Base-by-base conservation (phyloP, 2,329 filamentous ascomycete species). In the Xylaria sp. region DNA sequence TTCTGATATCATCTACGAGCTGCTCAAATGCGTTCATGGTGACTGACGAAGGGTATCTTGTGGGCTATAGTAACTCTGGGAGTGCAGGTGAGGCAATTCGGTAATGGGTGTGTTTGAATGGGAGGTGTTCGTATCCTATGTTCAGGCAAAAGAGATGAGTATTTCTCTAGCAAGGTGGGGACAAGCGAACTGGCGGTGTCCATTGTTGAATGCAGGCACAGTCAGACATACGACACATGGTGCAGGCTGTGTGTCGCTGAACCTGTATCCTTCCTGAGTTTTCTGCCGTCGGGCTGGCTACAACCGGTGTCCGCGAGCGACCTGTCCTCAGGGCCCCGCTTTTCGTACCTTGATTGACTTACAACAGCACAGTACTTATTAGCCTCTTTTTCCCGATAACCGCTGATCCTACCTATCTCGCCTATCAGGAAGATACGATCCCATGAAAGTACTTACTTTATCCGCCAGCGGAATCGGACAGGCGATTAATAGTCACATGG, bases 1-100 rank as follows among this genome's bases (percentile, higher is more conserved):
- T 82, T 75, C 91, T 94, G 73, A 97, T 87, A n/a, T 88, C 87
- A 66, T 86, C 77, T 63, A 97, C 91, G 53, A 97, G 89, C 61
- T 83, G 79, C 43, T 94, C 87, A 77, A 97, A 96, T 13, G 79
- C 78, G 73, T 86, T 81, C 66, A 74, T 74, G 48, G 67, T 68
- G 68, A 43, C n/a, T 55, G 30, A 55, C 15, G 25, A 53, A 46
- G 25, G 53, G 15, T n/a, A 60, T 70, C 4, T 56, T 39, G 52
- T 48, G 52, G 59, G 32, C 20, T 65, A 23, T 62, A 8, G 56
- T 23, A 50, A 59, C 48, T 32, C 60, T 62, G 2, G 52, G 48
- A 46, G 12, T 69, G 63, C 39, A 55, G 53, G 23, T 60, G 48
- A 46, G 64, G 60, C 46, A 60, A 55, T 65, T 66, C 48, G 46